These are phyloP conservation scores for Neolentinus lepideus DNA, from an alignment of 1,284 basidiomycete species.

Conservation along the genomic window DNA sequence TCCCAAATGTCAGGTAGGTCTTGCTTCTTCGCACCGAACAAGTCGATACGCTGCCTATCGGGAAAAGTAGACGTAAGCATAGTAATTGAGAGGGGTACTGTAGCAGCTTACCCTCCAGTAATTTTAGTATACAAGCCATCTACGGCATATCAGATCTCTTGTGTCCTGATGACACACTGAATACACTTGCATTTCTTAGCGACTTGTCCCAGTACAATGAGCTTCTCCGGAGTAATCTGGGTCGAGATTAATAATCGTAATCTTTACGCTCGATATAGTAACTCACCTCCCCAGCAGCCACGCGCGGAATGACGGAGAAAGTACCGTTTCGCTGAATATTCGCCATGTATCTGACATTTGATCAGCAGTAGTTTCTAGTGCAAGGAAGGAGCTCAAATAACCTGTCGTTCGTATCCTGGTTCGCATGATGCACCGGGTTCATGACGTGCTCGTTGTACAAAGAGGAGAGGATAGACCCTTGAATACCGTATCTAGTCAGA, in stretches of 20 bases:
- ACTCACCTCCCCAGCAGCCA: conserved; percentile 53
- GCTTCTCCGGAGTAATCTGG: conserved; percentile 57
- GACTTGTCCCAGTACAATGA: conserved; percentile 64
- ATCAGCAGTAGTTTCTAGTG: background rate
- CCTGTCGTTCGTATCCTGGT: conserved; percentile 53
- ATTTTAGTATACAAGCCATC: conserved; percentile 65
- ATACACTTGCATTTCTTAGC: conserved; percentile 53
- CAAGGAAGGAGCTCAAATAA: conserved; percentile 8
- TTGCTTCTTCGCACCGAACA: conserved; percentile 70
- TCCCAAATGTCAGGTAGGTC: conserved; percentile 78
- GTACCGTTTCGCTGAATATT: conserved; percentile 76
- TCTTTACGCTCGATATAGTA: background rate
- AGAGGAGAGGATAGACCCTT: conserved; percentile 47
- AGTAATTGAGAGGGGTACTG: background rate
- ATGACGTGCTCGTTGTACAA: conserved; percentile 68
- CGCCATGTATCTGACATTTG: conserved; percentile 45
- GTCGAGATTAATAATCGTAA: background rate
- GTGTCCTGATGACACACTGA: background rate
- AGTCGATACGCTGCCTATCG: conserved; percentile 55
- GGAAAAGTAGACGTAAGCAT: background rate
- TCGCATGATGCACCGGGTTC: conserved; percentile 53
- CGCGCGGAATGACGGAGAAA: conserved; percentile 68
- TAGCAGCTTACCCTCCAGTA: conserved; percentile 30
- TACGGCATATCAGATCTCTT: conserved; percentile 8
- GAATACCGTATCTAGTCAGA: background rate